Evolutionary conservation across 1,284 basidiomycete species (phyloP).

Genomic region (Puccinia brachypodii): DNA sequence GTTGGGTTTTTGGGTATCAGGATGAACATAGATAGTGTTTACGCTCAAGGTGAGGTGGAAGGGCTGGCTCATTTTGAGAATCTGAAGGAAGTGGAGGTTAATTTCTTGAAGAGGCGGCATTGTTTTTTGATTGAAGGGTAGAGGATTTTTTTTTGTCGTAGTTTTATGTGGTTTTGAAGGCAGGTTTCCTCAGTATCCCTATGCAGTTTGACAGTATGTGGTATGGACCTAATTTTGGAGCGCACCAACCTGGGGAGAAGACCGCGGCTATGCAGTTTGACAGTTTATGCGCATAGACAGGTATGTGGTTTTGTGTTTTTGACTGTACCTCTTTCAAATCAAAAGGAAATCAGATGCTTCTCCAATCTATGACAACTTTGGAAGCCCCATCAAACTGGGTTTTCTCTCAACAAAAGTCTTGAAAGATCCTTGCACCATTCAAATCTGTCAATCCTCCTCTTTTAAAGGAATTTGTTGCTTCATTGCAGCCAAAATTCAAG

Average conservation of each 20-base stretch:
- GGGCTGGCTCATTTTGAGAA: neutral
- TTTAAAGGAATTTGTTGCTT: too few relatives aligned
- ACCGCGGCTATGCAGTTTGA: neutral
- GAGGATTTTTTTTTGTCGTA: neutral
- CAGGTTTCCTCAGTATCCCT: neutral
- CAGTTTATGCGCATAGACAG: neutral
- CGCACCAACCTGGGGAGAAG: neutral
- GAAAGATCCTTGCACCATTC: too few relatives aligned
- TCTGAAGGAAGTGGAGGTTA: neutral
- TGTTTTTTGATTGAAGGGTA: neutral
- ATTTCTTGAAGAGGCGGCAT: neutral
- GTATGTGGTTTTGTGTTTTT: neutral
- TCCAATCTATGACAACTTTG: too few relatives aligned
- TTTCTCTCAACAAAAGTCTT: too few relatives aligned
- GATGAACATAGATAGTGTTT: neutral
- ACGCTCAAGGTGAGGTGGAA: neutral
- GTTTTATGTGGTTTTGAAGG: neutral
- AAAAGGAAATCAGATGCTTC: too few relatives aligned
- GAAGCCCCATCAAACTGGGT: too few relatives aligned
- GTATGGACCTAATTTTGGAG: neutral
- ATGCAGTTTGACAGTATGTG: too few relatives aligned
- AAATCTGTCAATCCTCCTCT: too few relatives aligned
- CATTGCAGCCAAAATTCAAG: too few relatives aligned
- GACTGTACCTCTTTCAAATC: neutral
- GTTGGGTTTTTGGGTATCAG: neutral